Evolutionary conservation across 1,284 basidiomycete genomes (phyloP).

Genomic region (Boletus albobrunnescens): DNA sequence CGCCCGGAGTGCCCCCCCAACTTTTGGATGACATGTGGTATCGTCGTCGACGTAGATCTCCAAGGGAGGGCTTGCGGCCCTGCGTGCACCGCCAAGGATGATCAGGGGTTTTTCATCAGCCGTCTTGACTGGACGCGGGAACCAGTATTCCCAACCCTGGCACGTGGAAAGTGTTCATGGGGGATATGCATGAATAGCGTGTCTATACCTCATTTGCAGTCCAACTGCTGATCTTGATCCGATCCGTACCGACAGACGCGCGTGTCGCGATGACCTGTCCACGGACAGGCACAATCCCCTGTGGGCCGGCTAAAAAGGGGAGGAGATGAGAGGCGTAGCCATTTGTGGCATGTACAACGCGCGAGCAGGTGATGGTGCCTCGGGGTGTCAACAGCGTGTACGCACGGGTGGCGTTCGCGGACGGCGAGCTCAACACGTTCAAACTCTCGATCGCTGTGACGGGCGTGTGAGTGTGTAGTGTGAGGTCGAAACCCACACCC

Average conservation of each 20-base stretch:
- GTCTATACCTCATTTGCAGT: constrained; percentile 38
- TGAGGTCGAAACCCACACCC: constrained; percentile 37
- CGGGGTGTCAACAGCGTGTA: constrained; percentile 46
- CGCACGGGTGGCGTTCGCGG: neutral
- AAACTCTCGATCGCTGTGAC: constrained; percentile 43
- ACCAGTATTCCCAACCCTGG: constrained; percentile 72
- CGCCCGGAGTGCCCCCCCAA: constrained; percentile 47
- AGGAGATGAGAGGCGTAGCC: constrained; percentile 66
- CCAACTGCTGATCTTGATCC: constrained; percentile 43
- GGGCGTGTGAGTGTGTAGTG: constrained; percentile 67
- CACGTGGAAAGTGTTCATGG: too few relatives aligned
- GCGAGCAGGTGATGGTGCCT: constrained; percentile 52
- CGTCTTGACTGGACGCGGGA: constrained; percentile 56
- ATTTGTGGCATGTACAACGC: constrained; percentile 79
- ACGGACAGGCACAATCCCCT: constrained; percentile 65
- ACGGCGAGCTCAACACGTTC: neutral
- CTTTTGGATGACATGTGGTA: constrained; percentile 43
- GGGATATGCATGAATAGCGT: too few relatives aligned
- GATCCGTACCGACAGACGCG: constrained; percentile 40
- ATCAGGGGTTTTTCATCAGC: constrained; percentile 48
- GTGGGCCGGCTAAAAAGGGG: constrained; percentile 51
- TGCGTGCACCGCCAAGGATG: constrained; percentile 71
- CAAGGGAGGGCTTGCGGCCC: constrained; percentile 39
- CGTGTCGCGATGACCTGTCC: constrained; percentile 69
- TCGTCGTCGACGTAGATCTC: constrained; percentile 65